Evolutionary conservation across 1,284 basidiomycete genomes (phyloP).

Genomic region (Marasmius fiardii): DNA sequence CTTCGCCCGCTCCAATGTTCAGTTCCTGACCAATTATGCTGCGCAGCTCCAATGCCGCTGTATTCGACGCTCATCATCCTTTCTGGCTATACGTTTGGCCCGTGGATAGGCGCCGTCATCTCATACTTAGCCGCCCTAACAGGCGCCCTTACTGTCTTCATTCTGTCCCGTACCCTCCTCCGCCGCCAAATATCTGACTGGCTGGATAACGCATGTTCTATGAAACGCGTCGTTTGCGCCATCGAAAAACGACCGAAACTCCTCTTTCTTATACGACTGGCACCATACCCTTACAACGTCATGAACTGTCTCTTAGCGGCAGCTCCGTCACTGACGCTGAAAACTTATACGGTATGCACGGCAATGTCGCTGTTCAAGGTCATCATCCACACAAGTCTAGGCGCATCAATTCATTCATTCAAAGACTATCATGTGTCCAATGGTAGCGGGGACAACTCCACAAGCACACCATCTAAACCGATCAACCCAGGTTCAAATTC

Average conservation of each 20-base stretch:
- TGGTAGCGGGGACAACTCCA: conserved; percentile 9
- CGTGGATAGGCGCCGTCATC: conserved; percentile 75
- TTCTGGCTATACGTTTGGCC: conserved; percentile 84
- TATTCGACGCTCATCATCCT: conserved; percentile 87
- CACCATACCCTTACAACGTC: conserved; percentile 84
- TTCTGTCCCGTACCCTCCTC: conserved; percentile 70
- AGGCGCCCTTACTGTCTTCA: conserved; percentile 78
- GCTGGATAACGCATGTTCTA: conserved; percentile 60
- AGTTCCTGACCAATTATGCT: conserved; percentile 10
- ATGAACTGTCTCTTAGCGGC: conserved; percentile 88
- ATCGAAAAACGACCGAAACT: conserved; percentile 83
- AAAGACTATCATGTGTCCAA: conserved; percentile 53
- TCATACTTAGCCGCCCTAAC: conserved; percentile 83
- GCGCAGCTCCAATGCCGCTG: conserved; percentile 72
- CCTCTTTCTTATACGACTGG: conserved; percentile 83
- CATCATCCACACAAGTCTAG: conserved; percentile 81
- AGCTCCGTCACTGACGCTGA: conserved; percentile 77
- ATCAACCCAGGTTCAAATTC: not conserved
- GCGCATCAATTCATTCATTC: conserved; percentile 81
- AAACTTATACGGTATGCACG: conserved; percentile 78
- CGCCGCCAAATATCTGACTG: conserved; percentile 67
- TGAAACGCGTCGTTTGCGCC: conserved; percentile 78
- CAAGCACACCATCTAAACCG: conserved; percentile 1
- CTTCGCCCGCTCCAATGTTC: not conserved
- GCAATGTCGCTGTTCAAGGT: conserved; percentile 83